phyloP scores from a whole-genome alignment of 208 protist genomes.

The Trypanosoma vivax region DNA sequence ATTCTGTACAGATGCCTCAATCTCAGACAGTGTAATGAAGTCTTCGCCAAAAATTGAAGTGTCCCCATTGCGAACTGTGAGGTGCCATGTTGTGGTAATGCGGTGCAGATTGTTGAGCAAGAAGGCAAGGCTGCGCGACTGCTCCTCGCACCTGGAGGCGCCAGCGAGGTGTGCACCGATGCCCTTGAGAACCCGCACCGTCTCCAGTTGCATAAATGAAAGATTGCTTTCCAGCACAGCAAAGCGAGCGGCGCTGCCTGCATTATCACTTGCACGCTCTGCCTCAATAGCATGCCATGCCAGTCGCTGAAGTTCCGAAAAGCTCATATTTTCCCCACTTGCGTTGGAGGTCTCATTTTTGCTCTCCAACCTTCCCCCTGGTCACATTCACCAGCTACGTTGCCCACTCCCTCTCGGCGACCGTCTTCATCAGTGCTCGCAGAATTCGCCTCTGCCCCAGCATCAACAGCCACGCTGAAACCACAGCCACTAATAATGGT shows the following conservation, averaged over 20 bases:
- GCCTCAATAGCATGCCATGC: constrained; percentile 43
- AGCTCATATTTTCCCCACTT: neutral
- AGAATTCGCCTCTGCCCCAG: neutral
- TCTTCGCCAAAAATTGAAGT: constrained; percentile 22
- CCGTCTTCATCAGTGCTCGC: neutral
- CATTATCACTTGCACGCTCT: constrained; percentile 50
- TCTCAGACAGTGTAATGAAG: constrained; percentile 26
- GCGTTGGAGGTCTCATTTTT: neutral
- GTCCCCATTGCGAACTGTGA: constrained; percentile 19
- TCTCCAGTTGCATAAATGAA: constrained; percentile 60
- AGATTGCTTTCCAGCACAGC: constrained; percentile 53
- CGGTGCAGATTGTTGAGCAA: constrained; percentile 47
- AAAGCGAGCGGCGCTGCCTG: constrained; percentile 56
- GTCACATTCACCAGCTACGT: neutral
- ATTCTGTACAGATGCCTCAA: constrained; percentile 27
- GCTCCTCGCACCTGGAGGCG: neutral
- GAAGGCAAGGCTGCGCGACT: constrained; percentile 23
- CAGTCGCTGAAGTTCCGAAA: constrained; percentile 27
- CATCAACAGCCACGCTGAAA: constrained; percentile 6
- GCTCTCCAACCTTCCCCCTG: neutral
- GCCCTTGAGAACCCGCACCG: constrained; percentile 43
- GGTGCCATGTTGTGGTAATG: constrained; percentile 16
- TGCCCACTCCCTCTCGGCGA: neutral
- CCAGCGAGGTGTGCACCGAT: constrained; percentile 27
- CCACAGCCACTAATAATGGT: constrained; percentile 28